These are phyloP conservation scores for Perkinsus chesapeaki DNA, from an alignment of 169 alveolate species.

Conservation along the genomic window DNA sequence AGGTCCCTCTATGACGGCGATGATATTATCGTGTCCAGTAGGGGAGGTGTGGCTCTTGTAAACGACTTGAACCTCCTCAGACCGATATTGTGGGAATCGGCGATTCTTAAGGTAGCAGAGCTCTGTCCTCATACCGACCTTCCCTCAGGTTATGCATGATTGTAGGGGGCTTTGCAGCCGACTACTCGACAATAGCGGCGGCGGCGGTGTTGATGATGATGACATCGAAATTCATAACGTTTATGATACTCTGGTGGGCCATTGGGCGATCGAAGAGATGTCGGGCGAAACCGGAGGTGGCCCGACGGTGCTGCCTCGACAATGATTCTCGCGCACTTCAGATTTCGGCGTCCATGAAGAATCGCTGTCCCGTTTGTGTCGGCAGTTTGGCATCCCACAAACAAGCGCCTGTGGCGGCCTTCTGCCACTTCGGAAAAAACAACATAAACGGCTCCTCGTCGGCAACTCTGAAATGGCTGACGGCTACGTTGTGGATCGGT, in stretches of 20 bases:
- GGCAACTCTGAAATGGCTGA: background rate
- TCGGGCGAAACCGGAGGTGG: background rate
- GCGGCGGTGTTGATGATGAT: background rate
- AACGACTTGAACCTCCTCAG: background rate
- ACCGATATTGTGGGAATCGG: background rate
- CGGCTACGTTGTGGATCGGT: background rate
- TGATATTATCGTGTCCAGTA: background rate
- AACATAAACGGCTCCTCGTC: background rate
- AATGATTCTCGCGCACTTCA: background rate
- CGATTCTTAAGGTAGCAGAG: background rate
- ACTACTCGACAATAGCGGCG: no score
- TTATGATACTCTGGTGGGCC: background rate
- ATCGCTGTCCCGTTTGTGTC: background rate
- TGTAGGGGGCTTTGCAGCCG: background rate
- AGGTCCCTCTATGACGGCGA: background rate
- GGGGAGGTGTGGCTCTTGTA: background rate
- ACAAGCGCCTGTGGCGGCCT: background rate
- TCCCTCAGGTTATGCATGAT: background rate
- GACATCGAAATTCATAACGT: background rate
- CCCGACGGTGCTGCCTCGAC: background rate
- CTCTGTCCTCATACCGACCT: background rate
- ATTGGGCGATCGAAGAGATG: background rate
- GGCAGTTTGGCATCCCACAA: background rate
- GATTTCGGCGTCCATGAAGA: background rate
- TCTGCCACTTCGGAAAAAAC: background rate